Conservation (phyloP, 768 basidiomycete genomes). For the Suillus brevipes region DNA sequence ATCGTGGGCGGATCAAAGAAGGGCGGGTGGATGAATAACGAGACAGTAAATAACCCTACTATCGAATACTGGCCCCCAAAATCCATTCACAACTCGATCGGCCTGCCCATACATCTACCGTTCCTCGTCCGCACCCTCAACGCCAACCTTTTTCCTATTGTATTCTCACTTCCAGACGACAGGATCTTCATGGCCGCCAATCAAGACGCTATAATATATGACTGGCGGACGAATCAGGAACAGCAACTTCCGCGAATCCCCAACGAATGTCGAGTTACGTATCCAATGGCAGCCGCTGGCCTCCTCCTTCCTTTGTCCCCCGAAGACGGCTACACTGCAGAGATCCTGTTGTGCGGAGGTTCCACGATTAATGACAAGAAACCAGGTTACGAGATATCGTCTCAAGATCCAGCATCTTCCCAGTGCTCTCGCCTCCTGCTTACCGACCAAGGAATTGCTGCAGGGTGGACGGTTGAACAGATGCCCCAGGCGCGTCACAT, state of each 20-base stretch:
- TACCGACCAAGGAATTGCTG: conserved; percentile 59
- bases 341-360: conserved; percentile 78
- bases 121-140: conserved; percentile 73
- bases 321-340: conserved; percentile 60
- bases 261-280: conserved; percentile 78
- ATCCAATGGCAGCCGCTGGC: conserved; percentile 78
- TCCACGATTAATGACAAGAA: conserved; percentile 62
- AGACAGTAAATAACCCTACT: conserved; percentile 78
- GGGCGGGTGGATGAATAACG: conserved; percentile 87
- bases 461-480: conserved; percentile 73
- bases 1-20: conserved; percentile 80
- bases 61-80: conserved; percentile 85
- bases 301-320: conserved; percentile 72
- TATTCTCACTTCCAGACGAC: conserved; percentile 69
- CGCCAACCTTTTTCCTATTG: conserved; percentile 82
- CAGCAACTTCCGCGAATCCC: conserved; percentile 64
- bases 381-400: conserved; percentile 62
- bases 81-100: conserved; percentile 62
- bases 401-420: conserved; percentile 68
- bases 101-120: conserved; percentile 59
- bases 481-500: conserved; percentile 77
- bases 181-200: conserved; percentile 77
- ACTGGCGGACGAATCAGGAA: conserved; percentile 68
- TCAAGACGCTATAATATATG: conserved; percentile 75
- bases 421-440: conserved; percentile 74